Base-by-base conservation (phyloP, 768 basidiomycete genomes). In the Candolleomyces aberdarensis region DNA sequence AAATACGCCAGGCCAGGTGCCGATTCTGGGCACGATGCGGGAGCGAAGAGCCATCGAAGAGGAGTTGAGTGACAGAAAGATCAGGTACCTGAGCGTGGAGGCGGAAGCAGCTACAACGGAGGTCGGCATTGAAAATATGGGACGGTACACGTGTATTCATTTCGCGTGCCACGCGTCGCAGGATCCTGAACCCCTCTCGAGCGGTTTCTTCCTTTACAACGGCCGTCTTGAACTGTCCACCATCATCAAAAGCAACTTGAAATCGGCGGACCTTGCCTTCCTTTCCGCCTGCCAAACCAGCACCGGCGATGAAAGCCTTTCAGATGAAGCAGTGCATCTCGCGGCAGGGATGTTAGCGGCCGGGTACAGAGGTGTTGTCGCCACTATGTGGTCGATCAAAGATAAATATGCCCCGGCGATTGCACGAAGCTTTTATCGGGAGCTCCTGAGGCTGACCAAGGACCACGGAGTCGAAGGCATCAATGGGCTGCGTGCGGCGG, bases 231-330 rank as follows among this genome's bases (percentile, higher is more conserved):
- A 66, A 57, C 29, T 69, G 0, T 58, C 54, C 3, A 41, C 39
- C 11, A 64, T 65, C 14, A 64, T 67, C 11, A 46, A 59, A 36
- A 36, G 57, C 19, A 19, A 50, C 20, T 41, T 70, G 10, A 17
- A 49, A 3, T 50, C 60, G 26, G 59, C 67, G 10, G 67, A 71
- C 31, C 64, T 78, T 32, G 79, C 77, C 0, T 74, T 76, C 62
- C 65, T 80, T 1, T 77, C 78, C 0, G 78, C 79, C 0, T 79
- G 79, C 56, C 68, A 79, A 51, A 80, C 75, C 3, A 70, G 74
- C 2, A 65, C 61, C 13, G 73, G 76, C 0, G 70, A 70, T 14
- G 59, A 67, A 36, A 63, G 54, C 26, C 61, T 75, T 5, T 57
- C 72, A 0, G 72, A 77, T 3, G 78, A 80, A 56, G 72, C 69